Conservation (phyloP, 129 eudicot species). For the Tagetes erecta region DNA sequence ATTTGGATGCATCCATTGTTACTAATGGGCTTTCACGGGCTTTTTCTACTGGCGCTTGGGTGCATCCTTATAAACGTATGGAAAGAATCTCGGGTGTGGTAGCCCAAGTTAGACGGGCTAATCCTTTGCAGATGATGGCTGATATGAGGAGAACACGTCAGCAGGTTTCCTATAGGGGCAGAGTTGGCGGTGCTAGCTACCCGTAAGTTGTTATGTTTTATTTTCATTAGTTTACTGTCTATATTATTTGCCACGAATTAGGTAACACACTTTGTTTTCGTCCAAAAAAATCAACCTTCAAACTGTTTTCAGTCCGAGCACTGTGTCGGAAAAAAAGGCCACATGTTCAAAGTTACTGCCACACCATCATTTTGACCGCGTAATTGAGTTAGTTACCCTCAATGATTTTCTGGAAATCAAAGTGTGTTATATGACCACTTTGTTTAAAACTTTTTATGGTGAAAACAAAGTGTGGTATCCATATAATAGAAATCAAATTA, state of each 20-base stretch:
- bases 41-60: slow-evolving; percentile 91
- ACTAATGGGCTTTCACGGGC: slow-evolving; percentile 94
- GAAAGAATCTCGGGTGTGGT: slow-evolving; percentile 89
- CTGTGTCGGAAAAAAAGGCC: not conserved
- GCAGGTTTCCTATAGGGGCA: slow-evolving; percentile 81
- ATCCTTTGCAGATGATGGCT: slow-evolving; percentile 78
- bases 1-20: slow-evolving; percentile 80
- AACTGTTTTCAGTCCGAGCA: not conserved
- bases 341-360: slow-evolving; percentile 14
- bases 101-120: slow-evolving; percentile 79
- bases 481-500: not conserved
- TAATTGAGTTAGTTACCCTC: slow-evolving; percentile 5
- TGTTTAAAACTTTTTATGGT: not conserved
- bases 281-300: not conserved
- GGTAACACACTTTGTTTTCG: slow-evolving; percentile 11
- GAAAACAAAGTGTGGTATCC: slow-evolving; percentile 10
- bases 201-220: slow-evolving; percentile 55
- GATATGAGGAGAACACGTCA: slow-evolving; percentile 92
- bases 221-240: not conserved
- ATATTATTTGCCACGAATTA: slow-evolving; percentile 3
- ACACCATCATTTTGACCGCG: not conserved
- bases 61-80: slow-evolving; percentile 71
- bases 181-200: slow-evolving; percentile 94
- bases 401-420: not conserved
- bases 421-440: no score